Conservation (phyloP, 176 grass and related monocot genomes). For the Aegilops sharonensis region DNA sequence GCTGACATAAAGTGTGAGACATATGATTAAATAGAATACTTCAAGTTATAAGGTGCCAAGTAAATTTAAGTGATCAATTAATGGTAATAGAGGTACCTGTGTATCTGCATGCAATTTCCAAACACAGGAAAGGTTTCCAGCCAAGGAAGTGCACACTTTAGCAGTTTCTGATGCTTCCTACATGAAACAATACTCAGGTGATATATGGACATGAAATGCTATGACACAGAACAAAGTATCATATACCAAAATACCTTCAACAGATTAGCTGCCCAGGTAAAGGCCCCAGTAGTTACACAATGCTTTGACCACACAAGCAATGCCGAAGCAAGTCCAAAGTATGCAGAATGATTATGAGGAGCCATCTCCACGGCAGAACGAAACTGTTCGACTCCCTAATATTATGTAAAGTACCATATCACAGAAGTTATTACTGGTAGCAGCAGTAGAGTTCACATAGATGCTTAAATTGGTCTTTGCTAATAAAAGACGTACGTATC, state of each 20-base stretch:
- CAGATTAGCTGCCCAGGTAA: slow-evolving; percentile 80
- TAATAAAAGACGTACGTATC: slow-evolving; percentile 27
- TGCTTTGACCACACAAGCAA: slow-evolving; percentile 83
- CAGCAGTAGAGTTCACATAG: neutral
- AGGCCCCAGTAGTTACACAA: slow-evolving; percentile 69
- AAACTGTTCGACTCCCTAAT: slow-evolving; percentile 89
- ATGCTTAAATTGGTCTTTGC: neutral
- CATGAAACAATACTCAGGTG: slow-evolving; percentile 14
- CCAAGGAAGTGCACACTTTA: slow-evolving; percentile 61
- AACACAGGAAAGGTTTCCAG: slow-evolving; percentile 74
- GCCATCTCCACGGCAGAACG: slow-evolving; percentile 64
- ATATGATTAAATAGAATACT: slow-evolving; percentile 8
- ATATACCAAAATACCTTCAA: slow-evolving; percentile 65
- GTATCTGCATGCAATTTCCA: slow-evolving; percentile 94
- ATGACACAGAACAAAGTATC: slow-evolving; percentile 20
- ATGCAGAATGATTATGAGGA: slow-evolving; percentile 75
- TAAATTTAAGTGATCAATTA: slow-evolving; percentile 12
- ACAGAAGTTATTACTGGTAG: slow-evolving; percentile 22
- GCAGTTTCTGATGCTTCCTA: slow-evolving; percentile 86
- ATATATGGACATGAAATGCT: neutral
- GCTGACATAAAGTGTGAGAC: slow-evolving; percentile 37
- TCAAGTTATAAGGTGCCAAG: slow-evolving; percentile 23
- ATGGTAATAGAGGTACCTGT: slow-evolving; percentile 37
- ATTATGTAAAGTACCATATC: slow-evolving; percentile 23
- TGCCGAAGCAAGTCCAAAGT: slow-evolving; percentile 87